Base-by-base conservation (phyloP, 495 filamentous ascomycete genomes). In the Chlorociboria aeruginascens region DNA sequence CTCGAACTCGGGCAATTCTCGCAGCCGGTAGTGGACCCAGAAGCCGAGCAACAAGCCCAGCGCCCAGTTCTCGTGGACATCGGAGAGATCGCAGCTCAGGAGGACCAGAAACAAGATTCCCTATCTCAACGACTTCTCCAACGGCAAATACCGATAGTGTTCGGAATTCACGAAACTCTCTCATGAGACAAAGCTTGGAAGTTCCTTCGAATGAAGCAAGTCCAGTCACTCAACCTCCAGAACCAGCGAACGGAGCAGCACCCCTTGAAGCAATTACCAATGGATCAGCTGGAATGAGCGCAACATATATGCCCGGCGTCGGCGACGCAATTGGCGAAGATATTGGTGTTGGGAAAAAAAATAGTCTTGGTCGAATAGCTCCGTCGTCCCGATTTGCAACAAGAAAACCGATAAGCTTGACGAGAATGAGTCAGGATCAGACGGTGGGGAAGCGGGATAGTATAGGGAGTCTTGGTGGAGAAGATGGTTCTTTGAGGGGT, bases 51-150 rank as follows among this genome's bases (percentile, higher is more conserved):
- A 79, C 78, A 16, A 86, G 82, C 54, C 89, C 86, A 42, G 80
- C 77, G 34, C 79, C 78, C 16, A 86, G 81, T 53, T 89, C 86
- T 37, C 67, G 66, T 51, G 64, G 65, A 34, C 72, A 78, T 55
- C 78, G 85, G 45, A 77, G 90, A 53, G 90, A 95, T 50, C 79
- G 83, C 54, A 87, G 82, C 57, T 84, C 78, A 45, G 88, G 89
- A 46, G 79, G 84, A 8, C 77, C 81, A 53, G 83, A 79, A 63
- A 88, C 72, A 36, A 73, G 92, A 14, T 98, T 98, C 71, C 92
- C 92, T 8, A 82, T 98, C 35, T 81, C 81, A 33, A 72, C 78
- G 35, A 83, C 83, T 32, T 80, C 81, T 32, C 70, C 79, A 14
- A 74, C 77, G 30, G 62, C 69, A 13, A 66, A 69, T 3, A 69